Percentiles rank a stretch among this genome's conserved stretches.
Evolutionary conservation across 192 early-diverging fungal genomes (phyloP).

Genomic region (Entophlyctis luteolus): DNA sequence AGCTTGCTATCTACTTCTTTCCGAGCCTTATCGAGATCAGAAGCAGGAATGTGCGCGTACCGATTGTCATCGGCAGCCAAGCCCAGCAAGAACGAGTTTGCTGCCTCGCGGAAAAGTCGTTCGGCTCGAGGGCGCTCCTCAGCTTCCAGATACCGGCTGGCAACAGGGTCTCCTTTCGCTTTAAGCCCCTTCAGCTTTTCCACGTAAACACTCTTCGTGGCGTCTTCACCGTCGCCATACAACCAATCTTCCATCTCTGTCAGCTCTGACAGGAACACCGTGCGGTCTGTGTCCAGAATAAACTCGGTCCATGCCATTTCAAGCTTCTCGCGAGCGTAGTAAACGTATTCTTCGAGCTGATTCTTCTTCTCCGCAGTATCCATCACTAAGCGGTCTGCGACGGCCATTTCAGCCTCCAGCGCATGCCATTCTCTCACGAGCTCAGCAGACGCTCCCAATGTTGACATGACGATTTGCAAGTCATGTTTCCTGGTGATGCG

Average conservation of each 20-base stretch:
- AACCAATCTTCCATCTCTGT: slow-evolving; percentile 94
- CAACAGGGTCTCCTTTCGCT: slow-evolving; percentile 76
- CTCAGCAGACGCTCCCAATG: slow-evolving; percentile 55
- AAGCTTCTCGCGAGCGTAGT: slow-evolving; percentile 87
- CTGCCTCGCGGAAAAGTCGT: slow-evolving; percentile 72
- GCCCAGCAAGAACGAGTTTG: slow-evolving; percentile 68
- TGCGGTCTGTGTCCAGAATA: slow-evolving; percentile 67
- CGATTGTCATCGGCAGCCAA: slow-evolving; percentile 75
- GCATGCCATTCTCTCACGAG: slow-evolving; percentile 66
- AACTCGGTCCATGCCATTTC: slow-evolving; percentile 71
- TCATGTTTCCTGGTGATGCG: slow-evolving; percentile 86
- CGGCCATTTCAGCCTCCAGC: slow-evolving; percentile 79
- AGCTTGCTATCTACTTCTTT: slow-evolving; percentile 71
- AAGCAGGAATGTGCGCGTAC: slow-evolving; percentile 79
- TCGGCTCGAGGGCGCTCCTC: slow-evolving; percentile 81
- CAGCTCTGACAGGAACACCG: slow-evolving; percentile 63
- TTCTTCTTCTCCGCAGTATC: slow-evolving; percentile 94
- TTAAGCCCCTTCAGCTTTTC: slow-evolving; percentile 78
- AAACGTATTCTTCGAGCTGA: slow-evolving; percentile 96
- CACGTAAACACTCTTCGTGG: slow-evolving; percentile 82
- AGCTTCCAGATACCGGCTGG: slow-evolving; percentile 74
- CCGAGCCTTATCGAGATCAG: slow-evolving; percentile 78
- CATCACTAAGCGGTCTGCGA: slow-evolving; percentile 80
- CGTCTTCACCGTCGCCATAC: slow-evolving; percentile 87
- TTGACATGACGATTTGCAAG: slow-evolving; percentile 65